Evolutionary conservation across 352 stramenopile species (phyloP), one percentile per base, ranked within the genome.

Genomic region (Globisporangium megalacanthum): DNA sequence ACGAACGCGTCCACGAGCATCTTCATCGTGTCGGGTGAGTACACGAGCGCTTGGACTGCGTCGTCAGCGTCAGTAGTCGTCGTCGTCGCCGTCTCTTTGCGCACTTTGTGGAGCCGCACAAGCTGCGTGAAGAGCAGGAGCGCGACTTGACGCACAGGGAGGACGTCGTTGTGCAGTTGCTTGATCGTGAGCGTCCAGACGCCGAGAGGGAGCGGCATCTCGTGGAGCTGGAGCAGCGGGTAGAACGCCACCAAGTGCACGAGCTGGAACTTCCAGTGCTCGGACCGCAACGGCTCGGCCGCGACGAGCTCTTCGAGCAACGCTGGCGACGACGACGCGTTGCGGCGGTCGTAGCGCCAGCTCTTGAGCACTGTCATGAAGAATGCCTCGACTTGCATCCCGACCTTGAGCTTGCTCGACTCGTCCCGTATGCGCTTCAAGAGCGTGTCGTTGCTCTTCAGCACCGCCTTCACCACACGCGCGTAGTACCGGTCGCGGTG

Each of bases 231-330:
- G 35, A 92, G 62, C 39, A 84, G 69, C 17, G 80, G 83, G 58
- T 83, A 88, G 15, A 92, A 56, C 41, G 66, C 70, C 19, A 86
- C 83, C 25, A 92, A 61, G 47, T 89, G 75, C 74, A 92, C 79
- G 22, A 92, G 48, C 22, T 91, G 83, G 25, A 87, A 74, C 62
- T 89, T 88, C 83, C 83, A 92, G 56, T 92, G 83, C 31, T 80
- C 76, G 6, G 62, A 61, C 4, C 61, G 17, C 4, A 58, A 22
- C 19, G 75, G 75, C 44, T 92, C 75, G 0, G 68, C 61, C 10
- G 56, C 49, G 6, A 89, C 9, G 9, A 89, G 20, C 17, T 63
- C 50, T 20, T 66, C 49, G 47, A 89, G 33, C 31, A 83, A 46
- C 33, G 50, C 31, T 20, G 54, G 58, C 9, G 9, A 63, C 13